Conservation (phyloP, 768 basidiomycete species). For the Dacryopinax primogenitus region DNA sequence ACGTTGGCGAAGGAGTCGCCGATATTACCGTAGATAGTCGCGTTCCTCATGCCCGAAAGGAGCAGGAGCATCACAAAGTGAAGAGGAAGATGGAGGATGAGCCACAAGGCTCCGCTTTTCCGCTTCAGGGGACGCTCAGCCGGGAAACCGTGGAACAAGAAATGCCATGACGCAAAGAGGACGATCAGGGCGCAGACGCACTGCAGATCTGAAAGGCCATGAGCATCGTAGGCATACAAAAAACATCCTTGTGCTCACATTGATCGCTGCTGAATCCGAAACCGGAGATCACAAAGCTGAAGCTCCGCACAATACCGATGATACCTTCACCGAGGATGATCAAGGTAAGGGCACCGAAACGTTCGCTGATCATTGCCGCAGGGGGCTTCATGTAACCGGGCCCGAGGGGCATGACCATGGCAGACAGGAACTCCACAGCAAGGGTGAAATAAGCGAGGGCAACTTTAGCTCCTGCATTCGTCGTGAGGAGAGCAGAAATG, state of each 20-base stretch:
- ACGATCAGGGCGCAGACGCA: slow-evolving; percentile 1
- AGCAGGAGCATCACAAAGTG: neutral
- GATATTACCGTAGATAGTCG: neutral
- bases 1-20: neutral
- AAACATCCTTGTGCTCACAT: neutral
- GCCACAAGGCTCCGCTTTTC: neutral
- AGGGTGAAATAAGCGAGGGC: neutral
- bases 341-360: neutral
- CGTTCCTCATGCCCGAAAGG: neutral
- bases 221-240: neutral
- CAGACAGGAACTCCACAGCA: neutral
- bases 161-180: slow-evolving; percentile 1
- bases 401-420: neutral
- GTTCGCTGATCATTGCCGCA: neutral
- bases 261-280: slow-evolving; percentile 6
- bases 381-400: slow-evolving; percentile 4
- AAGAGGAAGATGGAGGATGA: neutral
- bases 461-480: neutral
- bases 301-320: slow-evolving; percentile 4
- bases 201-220: neutral
- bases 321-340: slow-evolving; percentile 3
- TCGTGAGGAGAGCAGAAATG: neutral
- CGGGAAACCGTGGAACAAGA: slow-evolving; percentile 5
- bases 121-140: neutral
- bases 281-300: slow-evolving; percentile 5